A percentile compares a stretch with the other conserved stretches of the same genome.
These are phyloP conservation scores for Cladosporium sp. DNA, from an alignment of 2,329 filamentous ascomycete genomes.

Conservation along the genomic window DNA sequence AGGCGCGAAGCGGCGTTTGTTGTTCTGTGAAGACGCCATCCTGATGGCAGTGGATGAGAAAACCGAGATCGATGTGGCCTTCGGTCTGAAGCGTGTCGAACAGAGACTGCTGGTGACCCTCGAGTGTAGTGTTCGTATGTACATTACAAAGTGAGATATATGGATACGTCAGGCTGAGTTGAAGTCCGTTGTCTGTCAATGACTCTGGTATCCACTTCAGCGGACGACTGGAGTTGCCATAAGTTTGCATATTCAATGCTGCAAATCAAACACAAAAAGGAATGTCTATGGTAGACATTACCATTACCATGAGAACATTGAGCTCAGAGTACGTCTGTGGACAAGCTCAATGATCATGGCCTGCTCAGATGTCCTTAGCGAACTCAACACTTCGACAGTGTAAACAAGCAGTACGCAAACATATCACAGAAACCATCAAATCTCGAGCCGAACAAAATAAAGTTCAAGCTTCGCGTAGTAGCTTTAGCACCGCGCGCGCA, in stretches of 20 bases:
- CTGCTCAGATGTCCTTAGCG: too few relatives aligned
- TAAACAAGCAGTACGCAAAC: neutral
- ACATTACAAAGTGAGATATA: neutral
- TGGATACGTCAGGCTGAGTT: neutral
- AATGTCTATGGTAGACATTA: neutral
- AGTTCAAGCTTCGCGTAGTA: constrained; percentile 1
- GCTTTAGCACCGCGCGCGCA: neutral
- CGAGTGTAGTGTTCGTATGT: neutral
- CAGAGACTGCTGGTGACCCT: neutral
- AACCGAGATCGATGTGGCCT: neutral
- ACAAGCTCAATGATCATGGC: too few relatives aligned
- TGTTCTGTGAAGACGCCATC: constrained; percentile 4
- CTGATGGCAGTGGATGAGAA: neutral
- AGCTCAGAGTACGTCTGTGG: neutral
- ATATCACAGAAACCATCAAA: neutral
- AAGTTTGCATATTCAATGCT: neutral
- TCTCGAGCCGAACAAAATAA: neutral
- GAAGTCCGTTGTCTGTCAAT: constrained; percentile 3
- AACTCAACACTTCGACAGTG: too few relatives aligned
- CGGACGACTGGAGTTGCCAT: neutral
- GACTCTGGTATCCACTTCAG: constrained; percentile 10
- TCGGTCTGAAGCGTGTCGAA: neutral
- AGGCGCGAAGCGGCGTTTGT: constrained; percentile 50
- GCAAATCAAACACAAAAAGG: neutral
- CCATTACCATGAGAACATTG: too few relatives aligned